Base-by-base conservation (phyloP, 2,329 filamentous ascomycete species). In the Penicillium sp. region DNA sequence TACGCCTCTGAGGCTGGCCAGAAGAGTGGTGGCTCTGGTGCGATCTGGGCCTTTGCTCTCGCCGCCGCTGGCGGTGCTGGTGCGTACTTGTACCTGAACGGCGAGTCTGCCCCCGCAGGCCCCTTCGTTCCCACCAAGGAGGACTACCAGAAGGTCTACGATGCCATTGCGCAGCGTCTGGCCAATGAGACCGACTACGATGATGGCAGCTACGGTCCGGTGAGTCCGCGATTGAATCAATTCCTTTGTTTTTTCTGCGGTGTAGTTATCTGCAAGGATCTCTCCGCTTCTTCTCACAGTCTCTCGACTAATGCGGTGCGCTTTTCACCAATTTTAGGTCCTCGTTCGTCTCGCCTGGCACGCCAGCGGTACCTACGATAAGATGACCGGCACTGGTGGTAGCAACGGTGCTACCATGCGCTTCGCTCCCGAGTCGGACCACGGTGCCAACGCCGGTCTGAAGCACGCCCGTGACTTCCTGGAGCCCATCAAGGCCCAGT, bases 361-460 rank as follows among this genome's bases (percentile, higher is more conserved):
- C 76, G 84, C 85, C 57, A 90, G 85, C 60, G 91, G 91, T 60
- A 98, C 91, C 61, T 97, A 85, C 65, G 91, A 97, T 68, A 86
- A 85, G 75, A 81, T 81, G 66, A 95, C 90, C 26, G 80, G 81
- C 56, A 97, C 91, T 39, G 93, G 91, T 63, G 91, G 91, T 58
- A 91, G 86, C 78, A 95, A 97, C 71, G 91, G 93, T 57, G 91
- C 91, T 49, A 96, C 90, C 57, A 97, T 97, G 93, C 84, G 93
- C 66, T 97, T 96, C 69, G 78, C 84, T 25, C 90, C 91, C 40
- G 93, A 97, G 75, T 78, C 82, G 51, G 84, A 85, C 69, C 91
- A 98, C 73, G 90, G 90, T 59, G 93, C 91, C 72, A 98, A 98
- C 66, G 89, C 91, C 50, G 93, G 91, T 60, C 78, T 97, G 64